Conservation (phyloP, 139 green algal species). For the Nannochloris sp. region DNA sequence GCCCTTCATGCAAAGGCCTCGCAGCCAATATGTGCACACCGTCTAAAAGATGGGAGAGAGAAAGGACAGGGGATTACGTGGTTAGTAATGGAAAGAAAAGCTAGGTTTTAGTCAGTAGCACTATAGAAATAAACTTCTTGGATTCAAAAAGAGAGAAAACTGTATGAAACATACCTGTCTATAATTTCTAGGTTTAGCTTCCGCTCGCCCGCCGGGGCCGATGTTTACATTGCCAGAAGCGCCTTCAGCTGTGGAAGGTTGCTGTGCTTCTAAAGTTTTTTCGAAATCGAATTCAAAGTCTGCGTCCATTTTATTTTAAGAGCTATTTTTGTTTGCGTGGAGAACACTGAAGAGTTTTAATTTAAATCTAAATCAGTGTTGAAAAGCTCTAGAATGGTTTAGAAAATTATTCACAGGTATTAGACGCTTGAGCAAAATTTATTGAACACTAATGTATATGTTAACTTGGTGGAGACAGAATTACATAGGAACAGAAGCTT, state of each 20-base stretch:
- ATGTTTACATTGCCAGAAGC: background rate
- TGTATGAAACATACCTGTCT: background rate
- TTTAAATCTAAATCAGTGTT: too few species aligned
- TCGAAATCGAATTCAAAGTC: slow-evolving; percentile 76
- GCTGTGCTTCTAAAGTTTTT: slow-evolving; percentile 3
- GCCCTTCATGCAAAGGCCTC: slow-evolving; percentile 95
- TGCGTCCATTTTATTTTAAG: background rate
- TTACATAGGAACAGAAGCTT: too few species aligned
- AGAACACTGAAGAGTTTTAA: too few species aligned
- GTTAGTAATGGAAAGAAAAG: background rate
- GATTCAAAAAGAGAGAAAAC: background rate
- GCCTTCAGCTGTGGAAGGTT: background rate
- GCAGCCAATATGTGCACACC: slow-evolving; percentile 96
- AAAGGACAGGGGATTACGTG: background rate
- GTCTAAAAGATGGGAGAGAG: slow-evolving; percentile 58
- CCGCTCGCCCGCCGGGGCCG: background rate
- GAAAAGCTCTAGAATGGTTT: too few species aligned
- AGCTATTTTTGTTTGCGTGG: too few species aligned
- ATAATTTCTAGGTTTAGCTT: slow-evolving; percentile 19
- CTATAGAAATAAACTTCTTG: background rate
- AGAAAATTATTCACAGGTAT: too few species aligned
- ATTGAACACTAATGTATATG: too few species aligned
- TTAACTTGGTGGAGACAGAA: too few species aligned
- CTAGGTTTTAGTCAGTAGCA: too few species aligned
- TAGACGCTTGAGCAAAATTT: too few species aligned